Conservation (phyloP, 306 rosid species). For the Cajanus cajan region DNA sequence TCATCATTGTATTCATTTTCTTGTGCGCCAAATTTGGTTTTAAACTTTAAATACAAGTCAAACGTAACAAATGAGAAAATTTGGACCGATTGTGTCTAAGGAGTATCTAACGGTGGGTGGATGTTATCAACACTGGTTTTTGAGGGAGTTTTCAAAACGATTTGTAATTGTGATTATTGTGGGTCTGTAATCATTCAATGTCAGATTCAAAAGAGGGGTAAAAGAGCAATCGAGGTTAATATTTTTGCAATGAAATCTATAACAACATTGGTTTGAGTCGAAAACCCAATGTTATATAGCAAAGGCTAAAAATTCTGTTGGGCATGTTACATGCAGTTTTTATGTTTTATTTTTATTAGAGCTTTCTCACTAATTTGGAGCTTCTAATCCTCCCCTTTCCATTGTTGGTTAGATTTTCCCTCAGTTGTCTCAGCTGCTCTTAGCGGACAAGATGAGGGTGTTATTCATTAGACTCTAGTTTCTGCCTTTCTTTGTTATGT, state of each 20-base stretch:
- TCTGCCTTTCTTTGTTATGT: no score
- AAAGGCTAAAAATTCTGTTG: not conserved
- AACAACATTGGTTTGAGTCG: not conserved
- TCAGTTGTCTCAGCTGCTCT: no score
- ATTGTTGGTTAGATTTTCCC: no score
- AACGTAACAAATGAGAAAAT: not conserved
- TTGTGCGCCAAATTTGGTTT: constrained; percentile 19
- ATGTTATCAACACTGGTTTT: not conserved
- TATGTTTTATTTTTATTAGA: not conserved
- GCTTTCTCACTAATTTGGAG: not conserved
- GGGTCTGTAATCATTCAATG: not conserved
- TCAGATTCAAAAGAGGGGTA: not conserved
- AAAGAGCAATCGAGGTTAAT: not conserved
- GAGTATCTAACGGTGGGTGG: not conserved
- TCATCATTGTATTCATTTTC: not conserved
- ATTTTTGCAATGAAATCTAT: not conserved
- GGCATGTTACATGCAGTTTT: not conserved
- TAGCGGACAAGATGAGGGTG: no score
- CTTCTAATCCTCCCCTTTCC: no score
- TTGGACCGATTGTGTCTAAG: not conserved
- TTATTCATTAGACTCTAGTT: no score
- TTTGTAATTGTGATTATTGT: not conserved
- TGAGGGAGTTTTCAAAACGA: not conserved
- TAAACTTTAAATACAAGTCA: not conserved
- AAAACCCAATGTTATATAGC: not conserved